Percentiles rank a stretch among this genome's conserved stretches.
phyloP scores from a whole-genome alignment of 116 monocot species.

The Trichopus zeylanicus region DNA sequence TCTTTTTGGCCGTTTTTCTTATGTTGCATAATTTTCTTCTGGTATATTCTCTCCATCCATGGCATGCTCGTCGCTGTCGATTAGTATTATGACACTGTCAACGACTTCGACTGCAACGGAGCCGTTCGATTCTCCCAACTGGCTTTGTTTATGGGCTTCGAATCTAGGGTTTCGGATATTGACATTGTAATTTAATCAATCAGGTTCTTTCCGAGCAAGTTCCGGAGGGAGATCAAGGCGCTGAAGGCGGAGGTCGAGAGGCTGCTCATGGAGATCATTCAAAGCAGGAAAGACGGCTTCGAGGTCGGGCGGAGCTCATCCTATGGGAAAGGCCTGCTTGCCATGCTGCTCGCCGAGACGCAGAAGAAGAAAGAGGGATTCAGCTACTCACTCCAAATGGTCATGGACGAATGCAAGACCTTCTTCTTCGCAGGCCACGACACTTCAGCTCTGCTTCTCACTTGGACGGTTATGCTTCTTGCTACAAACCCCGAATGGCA shows the following conservation, averaged over 20 bases:
- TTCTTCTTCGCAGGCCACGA: conserved; percentile 96
- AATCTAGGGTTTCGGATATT: not conserved
- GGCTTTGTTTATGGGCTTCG: not conserved
- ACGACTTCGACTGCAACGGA: not conserved
- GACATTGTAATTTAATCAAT: not conserved
- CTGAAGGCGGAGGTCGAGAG: conserved; percentile 65
- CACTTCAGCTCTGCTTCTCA: conserved; percentile 75
- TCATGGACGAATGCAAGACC: conserved; percentile 98
- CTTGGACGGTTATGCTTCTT: conserved; percentile 95
- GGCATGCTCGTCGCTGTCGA: not conserved
- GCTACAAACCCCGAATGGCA: conserved; percentile 83
- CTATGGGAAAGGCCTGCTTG: conserved; percentile 34
- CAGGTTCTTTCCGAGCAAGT: conserved; percentile 92
- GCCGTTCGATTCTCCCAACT: conserved; percentile 2
- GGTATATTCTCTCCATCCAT: not conserved
- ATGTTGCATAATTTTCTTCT: not conserved
- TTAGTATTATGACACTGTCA: not conserved
- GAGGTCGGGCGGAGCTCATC: conserved; percentile 35
- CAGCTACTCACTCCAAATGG: conserved; percentile 38
- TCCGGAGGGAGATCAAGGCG: conserved; percentile 59
- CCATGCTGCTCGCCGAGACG: conserved; percentile 53
- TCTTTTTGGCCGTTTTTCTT: not conserved
- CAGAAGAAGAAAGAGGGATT: conserved; percentile 24
- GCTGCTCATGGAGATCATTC: conserved; percentile 72
- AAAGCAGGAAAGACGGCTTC: conserved; percentile 47